Conservation (phyloP, 306 rosid species). For the Nissolia schottii region DNA sequence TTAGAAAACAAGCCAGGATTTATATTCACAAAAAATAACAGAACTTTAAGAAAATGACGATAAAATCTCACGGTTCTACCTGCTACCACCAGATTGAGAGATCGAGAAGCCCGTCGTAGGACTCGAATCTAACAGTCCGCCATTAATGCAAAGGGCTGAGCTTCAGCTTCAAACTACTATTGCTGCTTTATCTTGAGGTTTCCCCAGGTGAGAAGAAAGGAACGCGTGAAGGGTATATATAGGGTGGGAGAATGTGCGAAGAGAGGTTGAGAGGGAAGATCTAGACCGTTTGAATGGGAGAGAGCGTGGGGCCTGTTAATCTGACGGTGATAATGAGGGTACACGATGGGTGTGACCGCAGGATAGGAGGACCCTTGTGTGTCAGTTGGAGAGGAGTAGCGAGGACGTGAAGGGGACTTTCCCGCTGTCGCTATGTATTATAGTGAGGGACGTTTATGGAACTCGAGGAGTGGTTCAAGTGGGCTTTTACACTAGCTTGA, state of each 20-base stretch:
- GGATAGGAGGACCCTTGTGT: neutral
- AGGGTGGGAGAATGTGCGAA: neutral
- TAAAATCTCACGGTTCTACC: slow-evolving; percentile 5
- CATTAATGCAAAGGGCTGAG: slow-evolving; percentile 20
- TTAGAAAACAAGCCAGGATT: neutral
- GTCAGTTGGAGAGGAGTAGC: neutral
- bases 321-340: neutral
- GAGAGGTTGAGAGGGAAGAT: neutral
- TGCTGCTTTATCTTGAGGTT: slow-evolving; percentile 15
- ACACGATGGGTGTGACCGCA: neutral
- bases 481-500: neutral
- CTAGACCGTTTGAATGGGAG: neutral
- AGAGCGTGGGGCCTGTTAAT: neutral
- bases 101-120: neutral
- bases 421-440: neutral
- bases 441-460: neutral
- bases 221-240: slow-evolving; percentile 4
- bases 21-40: neutral
- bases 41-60: neutral
- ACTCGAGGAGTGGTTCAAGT: neutral
- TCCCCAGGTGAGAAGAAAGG: neutral
- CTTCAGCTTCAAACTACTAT: neutral
- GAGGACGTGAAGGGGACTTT: slow-evolving; percentile 21
- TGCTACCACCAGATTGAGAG: neutral
- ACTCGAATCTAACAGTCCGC: slow-evolving; percentile 23